Evolutionary conservation across 768 basidiomycete genomes (phyloP), one percentile per base, ranked within the genome.

Genomic region (Chiua virens): DNA sequence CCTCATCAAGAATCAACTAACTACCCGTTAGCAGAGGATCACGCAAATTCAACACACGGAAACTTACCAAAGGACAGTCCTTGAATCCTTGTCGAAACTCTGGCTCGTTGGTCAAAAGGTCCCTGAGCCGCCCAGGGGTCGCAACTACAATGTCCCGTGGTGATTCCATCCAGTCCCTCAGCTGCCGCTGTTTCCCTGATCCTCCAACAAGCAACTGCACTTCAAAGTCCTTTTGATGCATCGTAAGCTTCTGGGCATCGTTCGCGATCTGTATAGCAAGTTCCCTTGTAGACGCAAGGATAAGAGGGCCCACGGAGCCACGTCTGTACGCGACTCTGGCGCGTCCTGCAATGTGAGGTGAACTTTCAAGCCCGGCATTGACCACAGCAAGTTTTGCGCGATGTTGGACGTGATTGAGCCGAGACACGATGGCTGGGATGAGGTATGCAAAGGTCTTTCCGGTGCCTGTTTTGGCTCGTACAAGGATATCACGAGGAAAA

Each of bases 401-500:
- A 5, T 71, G 69, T 6, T 80, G 68, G n/a, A 93, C 67, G 9
- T 78, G 70, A 49, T 79, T 79, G 18, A 89, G 34, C 8, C 94
- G 85, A 3, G 85, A 77, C 62, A 95, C 90, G 54, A 94, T 78
- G 7, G 89, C 90, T 9, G 92, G 92, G 18, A 96, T 77, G 48
- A 97, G 81, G 75, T 94, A 96, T 0, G 83, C 91, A 30, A 93
- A 71, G 0, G 92, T 95, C 71, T 95, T 96, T 28, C 91, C 92
- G 0, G 92, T 92, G 25, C 92, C 91, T 0, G 92, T 92, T 66
- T 85, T 88, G 5, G 92, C 89, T 64, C 90, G 86, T 49, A 95
- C 91, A 40, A 96, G 75, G 21, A 95, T 68, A 66, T 98, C 93
- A 6, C 86, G 80, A 10, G 66, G 52, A 8, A 54, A 36, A 9